These are phyloP conservation scores for Strobilomyces confusus DNA, from an alignment of 768 basidiomycete genomes.

Conservation along the genomic window DNA sequence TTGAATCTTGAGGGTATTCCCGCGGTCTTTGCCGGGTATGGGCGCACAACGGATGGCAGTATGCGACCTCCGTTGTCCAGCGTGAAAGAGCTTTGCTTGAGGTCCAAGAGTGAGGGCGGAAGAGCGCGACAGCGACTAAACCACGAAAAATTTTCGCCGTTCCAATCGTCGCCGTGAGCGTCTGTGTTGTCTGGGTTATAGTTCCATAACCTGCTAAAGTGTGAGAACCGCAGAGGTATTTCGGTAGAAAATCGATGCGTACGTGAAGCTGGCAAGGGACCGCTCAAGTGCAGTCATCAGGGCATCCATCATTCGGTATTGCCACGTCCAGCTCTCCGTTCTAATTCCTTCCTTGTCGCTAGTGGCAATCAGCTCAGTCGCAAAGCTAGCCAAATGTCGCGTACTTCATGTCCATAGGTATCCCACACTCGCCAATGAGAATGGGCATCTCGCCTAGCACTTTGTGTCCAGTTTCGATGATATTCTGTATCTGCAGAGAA, in stretches of 20 bases:
- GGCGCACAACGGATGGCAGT: constrained; percentile 75
- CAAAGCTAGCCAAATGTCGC: constrained; percentile 22
- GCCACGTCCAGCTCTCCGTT: constrained; percentile 75
- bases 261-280: constrained; percentile 82
- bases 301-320: constrained; percentile 91
- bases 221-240: background rate
- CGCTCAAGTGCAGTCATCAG: constrained; percentile 80
- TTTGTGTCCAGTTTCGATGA: constrained; percentile 65
- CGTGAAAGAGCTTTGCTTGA: constrained; percentile 58
- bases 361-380: background rate
- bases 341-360: constrained; percentile 71
- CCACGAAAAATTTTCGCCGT: constrained; percentile 97
- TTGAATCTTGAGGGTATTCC: constrained; percentile 73
- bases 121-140: constrained; percentile 64
- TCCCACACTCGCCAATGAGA: constrained; percentile 87
- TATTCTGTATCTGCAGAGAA: constrained; percentile 71
- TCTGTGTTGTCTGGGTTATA: constrained; percentile 91
- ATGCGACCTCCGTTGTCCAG: constrained; percentile 83
- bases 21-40: constrained; percentile 87
- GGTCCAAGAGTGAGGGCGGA: constrained; percentile 50
- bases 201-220: constrained; percentile 72
- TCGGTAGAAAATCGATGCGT: constrained; percentile 30
- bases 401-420: constrained; percentile 98
- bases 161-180: constrained; percentile 80
- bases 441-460: constrained; percentile 79